phyloP scores from a whole-genome alignment of 1,139 yeast genomes.

The Candida glucosophila region DNA sequence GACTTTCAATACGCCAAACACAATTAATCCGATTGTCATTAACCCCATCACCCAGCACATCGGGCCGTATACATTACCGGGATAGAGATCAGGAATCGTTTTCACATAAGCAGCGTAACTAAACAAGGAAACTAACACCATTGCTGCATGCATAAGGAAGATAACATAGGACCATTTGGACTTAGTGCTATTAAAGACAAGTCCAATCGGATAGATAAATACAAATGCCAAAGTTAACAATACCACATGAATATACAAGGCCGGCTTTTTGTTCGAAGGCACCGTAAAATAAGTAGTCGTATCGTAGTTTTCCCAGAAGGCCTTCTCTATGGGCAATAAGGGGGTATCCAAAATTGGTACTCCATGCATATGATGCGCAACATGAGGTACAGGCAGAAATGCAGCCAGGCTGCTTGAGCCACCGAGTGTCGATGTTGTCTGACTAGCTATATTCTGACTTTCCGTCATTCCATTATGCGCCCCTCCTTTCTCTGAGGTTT shows the following conservation, averaged over 20 bases:
- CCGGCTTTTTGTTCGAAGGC: constrained; percentile 39
- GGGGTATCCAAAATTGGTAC: constrained; percentile 64
- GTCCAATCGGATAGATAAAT: constrained; percentile 59
- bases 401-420: too few relatives aligned
- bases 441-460: neutral
- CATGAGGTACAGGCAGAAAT: constrained; percentile 40
- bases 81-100: constrained; percentile 61
- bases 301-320: constrained; percentile 73
- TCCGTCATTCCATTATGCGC: neutral
- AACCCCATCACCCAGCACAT: constrained; percentile 56
- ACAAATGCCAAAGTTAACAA: constrained; percentile 40
- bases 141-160: constrained; percentile 41
- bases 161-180: constrained; percentile 52
- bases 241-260: constrained; percentile 50
- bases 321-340: constrained; percentile 61
- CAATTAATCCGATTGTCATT: constrained; percentile 43
- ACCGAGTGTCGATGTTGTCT: too few relatives aligned
- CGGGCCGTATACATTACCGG: constrained; percentile 62
- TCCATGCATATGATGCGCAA: constrained; percentile 54
- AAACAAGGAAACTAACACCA: constrained; percentile 44
- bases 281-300: constrained; percentile 70
- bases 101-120: constrained; percentile 51
- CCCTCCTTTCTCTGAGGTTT: too few relatives aligned
- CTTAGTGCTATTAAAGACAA: constrained; percentile 54
- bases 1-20: constrained; percentile 32